Conservation (phyloP, 2,329 filamentous ascomycete genomes). For the Tothia fuscella region DNA sequence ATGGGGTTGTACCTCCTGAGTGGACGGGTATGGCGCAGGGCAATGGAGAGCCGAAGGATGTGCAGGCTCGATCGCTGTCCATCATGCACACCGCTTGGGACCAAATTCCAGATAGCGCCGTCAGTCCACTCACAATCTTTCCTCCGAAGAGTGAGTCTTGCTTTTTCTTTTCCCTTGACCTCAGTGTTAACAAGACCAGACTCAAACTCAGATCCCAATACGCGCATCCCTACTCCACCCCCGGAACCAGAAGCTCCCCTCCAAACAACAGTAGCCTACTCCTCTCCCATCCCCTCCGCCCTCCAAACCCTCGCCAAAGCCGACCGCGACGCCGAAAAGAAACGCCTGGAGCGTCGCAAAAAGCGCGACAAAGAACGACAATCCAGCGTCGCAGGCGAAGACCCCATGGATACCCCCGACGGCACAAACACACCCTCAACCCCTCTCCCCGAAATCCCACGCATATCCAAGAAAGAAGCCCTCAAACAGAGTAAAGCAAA, state of each 20-base stretch:
- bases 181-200: conserved; percentile 11
- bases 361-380: conserved; percentile 24
- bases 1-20: conserved; percentile 65
- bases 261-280: conserved; percentile 34
- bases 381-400: conserved; percentile 16
- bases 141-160: conserved; percentile 47
- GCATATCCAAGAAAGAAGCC: conserved; percentile 77
- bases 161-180: neutral
- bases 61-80: conserved; percentile 24
- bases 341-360: conserved; percentile 35
- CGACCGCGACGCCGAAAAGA: conserved; percentile 63
- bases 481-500: conserved; percentile 60
- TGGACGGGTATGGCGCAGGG: conserved; percentile 59
- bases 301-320: conserved; percentile 51
- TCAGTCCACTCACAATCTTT: conserved; percentile 40
- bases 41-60: conserved; percentile 28
- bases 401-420: conserved; percentile 19
- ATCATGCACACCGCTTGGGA: conserved; percentile 28
- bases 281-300: conserved; percentile 33
- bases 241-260: conserved; percentile 36
- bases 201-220: conserved; percentile 26
- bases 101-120: conserved; percentile 35
- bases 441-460: conserved; percentile 19
- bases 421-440: conserved; percentile 16
- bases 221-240: conserved; percentile 33